These are phyloP conservation scores for Jaltomata sinuosa DNA, from an alignment of 257 asterid species.

Conservation along the genomic window DNA sequence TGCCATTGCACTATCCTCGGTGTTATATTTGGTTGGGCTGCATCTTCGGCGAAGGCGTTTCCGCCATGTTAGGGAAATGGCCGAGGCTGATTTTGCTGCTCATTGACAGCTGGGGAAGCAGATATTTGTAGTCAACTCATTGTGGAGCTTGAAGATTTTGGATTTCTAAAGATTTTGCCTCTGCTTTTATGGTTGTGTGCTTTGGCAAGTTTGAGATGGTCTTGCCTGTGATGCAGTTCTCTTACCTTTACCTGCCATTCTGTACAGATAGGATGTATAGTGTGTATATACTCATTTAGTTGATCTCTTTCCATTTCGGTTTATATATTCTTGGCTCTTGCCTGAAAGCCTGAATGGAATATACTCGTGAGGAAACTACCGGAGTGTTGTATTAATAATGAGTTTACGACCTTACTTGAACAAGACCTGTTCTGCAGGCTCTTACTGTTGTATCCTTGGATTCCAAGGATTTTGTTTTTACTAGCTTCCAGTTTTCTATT, in stretches of 20 bases:
- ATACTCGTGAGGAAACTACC: not conserved
- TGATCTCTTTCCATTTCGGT: not conserved
- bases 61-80: slow-evolving; percentile 40
- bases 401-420: not conserved
- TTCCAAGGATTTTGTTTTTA: not conserved
- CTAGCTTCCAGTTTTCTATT: not conserved
- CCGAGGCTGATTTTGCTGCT: slow-evolving; percentile 9
- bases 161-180: not conserved
- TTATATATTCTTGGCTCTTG: not conserved
- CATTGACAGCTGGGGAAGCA: not conserved
- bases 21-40: slow-evolving; percentile 39
- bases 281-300: not conserved
- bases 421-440: not conserved
- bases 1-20: slow-evolving; percentile 38
- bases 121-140: not conserved
- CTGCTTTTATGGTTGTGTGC: not conserved
- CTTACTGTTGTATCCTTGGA: not conserved
- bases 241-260: not conserved
- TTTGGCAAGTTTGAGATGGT: not conserved
- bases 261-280: slow-evolving; percentile 1
- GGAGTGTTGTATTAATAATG: not conserved
- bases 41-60: slow-evolving; percentile 42
- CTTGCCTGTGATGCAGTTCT: not conserved
- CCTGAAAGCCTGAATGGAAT: not conserved
- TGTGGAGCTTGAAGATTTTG: not conserved